phyloP scores from a whole-genome alignment of 371 early-diverging fungal genomes.

The Rhizopus microsporus region DNA sequence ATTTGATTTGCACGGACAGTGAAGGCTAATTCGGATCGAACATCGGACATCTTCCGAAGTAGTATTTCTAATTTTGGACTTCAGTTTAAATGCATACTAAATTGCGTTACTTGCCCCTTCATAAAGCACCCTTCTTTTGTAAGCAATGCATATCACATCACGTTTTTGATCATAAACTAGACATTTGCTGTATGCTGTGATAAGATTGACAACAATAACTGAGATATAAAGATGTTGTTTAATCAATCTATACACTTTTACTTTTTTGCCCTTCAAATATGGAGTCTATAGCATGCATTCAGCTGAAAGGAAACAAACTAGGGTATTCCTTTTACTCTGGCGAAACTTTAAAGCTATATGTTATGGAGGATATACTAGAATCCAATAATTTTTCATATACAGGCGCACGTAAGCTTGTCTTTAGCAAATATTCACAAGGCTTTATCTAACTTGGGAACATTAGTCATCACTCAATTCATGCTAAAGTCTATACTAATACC shows the following conservation, averaged over 20 bases:
- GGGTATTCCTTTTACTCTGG: conserved; percentile 60
- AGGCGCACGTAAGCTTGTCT: conserved; percentile 32
- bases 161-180: too few species aligned
- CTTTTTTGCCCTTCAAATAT: neutral
- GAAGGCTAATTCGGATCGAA: too few species aligned
- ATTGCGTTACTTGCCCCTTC: too few species aligned
- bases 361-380: conserved; percentile 63
- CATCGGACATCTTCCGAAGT: too few species aligned
- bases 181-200: too few species aligned
- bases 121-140: too few species aligned
- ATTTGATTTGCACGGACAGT: neutral
- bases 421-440: neutral
- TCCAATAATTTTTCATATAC: conserved; percentile 36
- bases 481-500: conserved; percentile 10
- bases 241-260: too few species aligned
- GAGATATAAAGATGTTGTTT: too few species aligned
- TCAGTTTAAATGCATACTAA: too few species aligned
- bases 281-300: conserved; percentile 49
- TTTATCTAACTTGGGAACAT: neutral
- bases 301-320: conserved; percentile 36
- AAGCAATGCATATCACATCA: too few species aligned
- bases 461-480: conserved; percentile 13
- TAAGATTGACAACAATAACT: too few species aligned
- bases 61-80: too few species aligned
- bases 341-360: conserved; percentile 38